These are phyloP conservation scores for Clavariopsis aquatica DNA, from an alignment of 495 filamentous ascomycete genomes.

Conservation along the genomic window DNA sequence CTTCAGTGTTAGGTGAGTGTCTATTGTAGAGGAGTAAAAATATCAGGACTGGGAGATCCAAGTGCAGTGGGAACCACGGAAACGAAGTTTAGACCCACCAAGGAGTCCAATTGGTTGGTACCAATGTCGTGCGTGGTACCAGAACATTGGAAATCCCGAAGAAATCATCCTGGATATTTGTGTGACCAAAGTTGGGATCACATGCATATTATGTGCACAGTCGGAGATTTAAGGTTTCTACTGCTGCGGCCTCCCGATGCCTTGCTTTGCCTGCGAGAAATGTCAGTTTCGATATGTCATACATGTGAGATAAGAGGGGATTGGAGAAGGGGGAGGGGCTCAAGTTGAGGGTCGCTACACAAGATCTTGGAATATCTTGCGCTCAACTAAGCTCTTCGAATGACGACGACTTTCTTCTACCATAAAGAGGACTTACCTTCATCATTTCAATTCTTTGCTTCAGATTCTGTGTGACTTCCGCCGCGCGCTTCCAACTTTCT, in stretches of 20 bases:
- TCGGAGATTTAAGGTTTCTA: slow-evolving; percentile 10
- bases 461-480: slow-evolving; percentile 96
- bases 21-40: not conserved
- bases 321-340: not conserved
- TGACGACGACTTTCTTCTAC: no score
- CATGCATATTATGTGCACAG: not conserved
- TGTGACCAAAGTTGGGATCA: not conserved
- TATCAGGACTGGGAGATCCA: not conserved
- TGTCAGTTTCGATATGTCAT: slow-evolving; percentile 4
- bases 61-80: not conserved
- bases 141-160: not conserved
- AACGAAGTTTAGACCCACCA: not conserved
- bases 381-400: no score
- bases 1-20: not conserved
- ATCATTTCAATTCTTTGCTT: slow-evolving; percentile 94
- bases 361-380: not conserved
- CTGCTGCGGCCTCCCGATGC: slow-evolving; percentile 33
- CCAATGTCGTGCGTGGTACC: not conserved
- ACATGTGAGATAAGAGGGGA: not conserved
- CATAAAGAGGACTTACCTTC: slow-evolving; percentile 57
- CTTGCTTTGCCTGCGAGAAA: slow-evolving; percentile 32
- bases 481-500: slow-evolving; percentile 96
- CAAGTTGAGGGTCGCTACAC: not conserved
- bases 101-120: not conserved
- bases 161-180: not conserved